Conservation (phyloP, 2,329 filamentous ascomycete species). For the Arthrinium phaeospermum region DNA sequence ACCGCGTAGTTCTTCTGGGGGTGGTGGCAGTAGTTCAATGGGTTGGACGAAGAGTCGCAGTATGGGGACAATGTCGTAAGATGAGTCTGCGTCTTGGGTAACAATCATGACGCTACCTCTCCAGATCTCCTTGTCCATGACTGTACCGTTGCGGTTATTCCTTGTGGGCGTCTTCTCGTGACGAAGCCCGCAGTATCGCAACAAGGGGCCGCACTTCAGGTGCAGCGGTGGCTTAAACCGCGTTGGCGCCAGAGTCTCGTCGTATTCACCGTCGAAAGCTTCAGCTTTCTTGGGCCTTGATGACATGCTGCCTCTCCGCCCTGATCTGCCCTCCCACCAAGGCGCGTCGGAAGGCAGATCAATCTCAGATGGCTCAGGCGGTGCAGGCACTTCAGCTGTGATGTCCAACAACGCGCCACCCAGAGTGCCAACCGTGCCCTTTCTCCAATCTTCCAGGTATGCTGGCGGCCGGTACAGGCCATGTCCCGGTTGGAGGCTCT, state of each 20-base stretch:
- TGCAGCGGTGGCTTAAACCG: conserved; percentile 84
- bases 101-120: conserved; percentile 95
- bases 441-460: conserved; percentile 76
- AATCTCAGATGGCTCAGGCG: conserved; percentile 33
- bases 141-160: conserved; percentile 41
- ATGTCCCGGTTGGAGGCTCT: conserved; percentile 51
- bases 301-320: conserved; percentile 51
- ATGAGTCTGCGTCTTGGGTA: conserved; percentile 82
- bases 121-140: conserved; percentile 78
- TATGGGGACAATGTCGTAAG: conserved; percentile 78
- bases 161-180: conserved; percentile 58
- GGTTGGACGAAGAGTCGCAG: conserved; percentile 87
- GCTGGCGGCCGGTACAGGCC: conserved; percentile 63
- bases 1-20: conserved; percentile 70
- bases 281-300: conserved; percentile 61
- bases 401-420: conserved; percentile 66
- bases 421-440: conserved; percentile 67
- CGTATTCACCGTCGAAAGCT: conserved; percentile 71
- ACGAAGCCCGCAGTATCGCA: conserved; percentile 87
- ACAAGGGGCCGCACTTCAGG: conserved; percentile 86
- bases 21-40: conserved; percentile 79
- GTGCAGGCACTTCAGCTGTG: conserved; percentile 41
- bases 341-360: conserved; percentile 57
- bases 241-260: conserved; percentile 67
- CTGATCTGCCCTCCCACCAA: conserved; percentile 77